phyloP scores from a whole-genome alignment of 768 basidiomycete genomes.

The Amanita rubescens region DNA sequence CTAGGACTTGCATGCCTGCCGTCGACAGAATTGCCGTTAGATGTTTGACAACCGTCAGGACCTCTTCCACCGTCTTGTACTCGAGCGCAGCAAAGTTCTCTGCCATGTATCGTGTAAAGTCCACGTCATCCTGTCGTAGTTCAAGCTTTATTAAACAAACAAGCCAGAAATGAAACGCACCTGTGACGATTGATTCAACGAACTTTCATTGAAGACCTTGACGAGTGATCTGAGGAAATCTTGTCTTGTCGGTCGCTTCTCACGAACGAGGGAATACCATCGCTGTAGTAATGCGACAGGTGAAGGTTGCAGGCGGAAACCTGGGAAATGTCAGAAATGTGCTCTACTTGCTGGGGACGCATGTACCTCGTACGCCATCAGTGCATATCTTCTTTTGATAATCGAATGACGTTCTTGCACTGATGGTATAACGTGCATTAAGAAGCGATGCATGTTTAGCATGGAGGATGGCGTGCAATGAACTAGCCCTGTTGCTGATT shows the following conservation, averaged over 20 bases:
- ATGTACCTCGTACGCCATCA: slow-evolving; percentile 45
- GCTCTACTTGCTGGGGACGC: background rate
- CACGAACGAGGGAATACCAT: slow-evolving; percentile 89
- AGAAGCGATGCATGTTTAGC: slow-evolving; percentile 85
- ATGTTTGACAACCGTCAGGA: slow-evolving; percentile 74
- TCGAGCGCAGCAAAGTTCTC: slow-evolving; percentile 92
- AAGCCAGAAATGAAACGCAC: slow-evolving; percentile 22
- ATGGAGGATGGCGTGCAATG: slow-evolving; percentile 76
- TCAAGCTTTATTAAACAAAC: background rate
- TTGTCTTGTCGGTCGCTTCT: slow-evolving; percentile 79
- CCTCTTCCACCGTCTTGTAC: slow-evolving; percentile 94
- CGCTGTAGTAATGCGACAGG: slow-evolving; percentile 74
- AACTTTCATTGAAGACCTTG: slow-evolving; percentile 74
- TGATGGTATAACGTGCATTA: slow-evolving; percentile 77
- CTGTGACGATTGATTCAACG: slow-evolving; percentile 48
- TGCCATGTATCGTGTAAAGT: slow-evolving; percentile 87
- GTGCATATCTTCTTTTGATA: slow-evolving; percentile 62
- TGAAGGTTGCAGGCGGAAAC: slow-evolving; percentile 55
- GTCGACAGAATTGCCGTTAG: slow-evolving; percentile 72
- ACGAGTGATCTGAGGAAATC: slow-evolving; percentile 83
- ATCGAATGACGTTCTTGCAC: slow-evolving; percentile 73
- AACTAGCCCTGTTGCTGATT: slow-evolving; percentile 69
- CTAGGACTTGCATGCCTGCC: slow-evolving; percentile 76
- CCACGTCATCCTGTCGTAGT: slow-evolving; percentile 60
- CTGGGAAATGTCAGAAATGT: slow-evolving; percentile 25